Base-by-base conservation (phyloP, 176 grass and related monocot species). In the Avena sativa region DNA sequence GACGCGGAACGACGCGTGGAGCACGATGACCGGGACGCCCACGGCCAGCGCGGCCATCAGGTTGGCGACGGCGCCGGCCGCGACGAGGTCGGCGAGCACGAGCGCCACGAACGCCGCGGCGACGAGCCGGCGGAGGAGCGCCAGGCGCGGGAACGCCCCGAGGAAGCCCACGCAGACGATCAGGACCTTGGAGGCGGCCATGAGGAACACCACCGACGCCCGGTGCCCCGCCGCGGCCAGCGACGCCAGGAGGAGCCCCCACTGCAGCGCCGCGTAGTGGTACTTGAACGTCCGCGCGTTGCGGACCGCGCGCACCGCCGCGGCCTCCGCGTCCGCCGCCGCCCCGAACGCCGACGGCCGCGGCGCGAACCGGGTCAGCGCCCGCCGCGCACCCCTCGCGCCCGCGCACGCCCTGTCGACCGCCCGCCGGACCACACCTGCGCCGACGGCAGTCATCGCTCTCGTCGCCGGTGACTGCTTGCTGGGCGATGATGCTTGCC, bases 121-220 rank as follows among this genome's bases (percentile, higher is more conserved):
- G 11, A 98, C 88, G 26, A 98, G 83, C 75, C 93, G 74, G 19
- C 91, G 93, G 73, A 98, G 85, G 15, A 98, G 86, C 15, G 89
- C 55, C 34, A 90, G 86, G 65, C 80, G 66, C 71, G 91, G 93
- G 90, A 98, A 95, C 28, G 60, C 81, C 79, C 47, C 78, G 83
- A 95, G 91, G 68, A 98, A 85, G 3, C 87, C 93, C 6, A 86
- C 88, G 88, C 89, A 98, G 88, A 88, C 80, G 83, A 98, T 87
- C 61, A 95, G 90, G 34, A 80, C 89, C 89, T 98, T 98, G 25
- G 93, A 89, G 2, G 89, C 86, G 34, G 93, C 93, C 95, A 95
- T 95, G 86, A 98, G 93, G 79, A 98, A 95, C 53, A 98, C 74
- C 81, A 95, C 86, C 34, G 95, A 93, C 1, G 86, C 83, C 11